These are phyloP conservation scores for Kodamaea derodonti DNA, from an alignment of 1,139 yeast genomes.

Conservation along the genomic window DNA sequence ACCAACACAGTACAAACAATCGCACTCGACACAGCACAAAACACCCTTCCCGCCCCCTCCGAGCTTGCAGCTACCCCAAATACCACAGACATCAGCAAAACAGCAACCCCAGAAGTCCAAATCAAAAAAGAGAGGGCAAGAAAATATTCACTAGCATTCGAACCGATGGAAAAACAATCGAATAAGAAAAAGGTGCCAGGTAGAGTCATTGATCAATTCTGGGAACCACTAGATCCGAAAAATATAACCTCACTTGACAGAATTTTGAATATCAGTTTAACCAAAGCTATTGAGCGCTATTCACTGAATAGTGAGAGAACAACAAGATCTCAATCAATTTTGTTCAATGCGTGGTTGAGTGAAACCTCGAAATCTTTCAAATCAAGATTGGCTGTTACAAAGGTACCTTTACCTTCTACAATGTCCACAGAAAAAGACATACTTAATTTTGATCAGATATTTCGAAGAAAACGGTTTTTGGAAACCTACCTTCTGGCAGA, in stretches of 20 bases:
- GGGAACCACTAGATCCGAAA: constrained; percentile 29
- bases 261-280: constrained; percentile 28
- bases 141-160: not conserved
- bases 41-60: no score
- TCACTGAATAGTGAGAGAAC: constrained; percentile 15
- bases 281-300: constrained; percentile 29
- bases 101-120: no score
- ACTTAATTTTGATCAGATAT: constrained; percentile 30
- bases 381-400: constrained; percentile 29
- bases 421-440: constrained; percentile 22
- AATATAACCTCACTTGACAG: constrained; percentile 23
- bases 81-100: no score
- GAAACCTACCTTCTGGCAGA: constrained; percentile 44
- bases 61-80: no score
- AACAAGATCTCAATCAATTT: constrained; percentile 25
- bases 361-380: constrained; percentile 23
- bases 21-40: no score
- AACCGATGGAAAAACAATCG: constrained; percentile 4
- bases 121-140: no score
- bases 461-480: constrained; percentile 26
- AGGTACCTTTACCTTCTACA: constrained; percentile 27
- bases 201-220: constrained; percentile 29
- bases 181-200: constrained; percentile 23
- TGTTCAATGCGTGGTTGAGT: constrained; percentile 32
- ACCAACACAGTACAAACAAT: no score